Evolutionary conservation across 2,329 filamentous ascomycete genomes (phyloP).

Genomic region (Penicillium rolfsii): DNA sequence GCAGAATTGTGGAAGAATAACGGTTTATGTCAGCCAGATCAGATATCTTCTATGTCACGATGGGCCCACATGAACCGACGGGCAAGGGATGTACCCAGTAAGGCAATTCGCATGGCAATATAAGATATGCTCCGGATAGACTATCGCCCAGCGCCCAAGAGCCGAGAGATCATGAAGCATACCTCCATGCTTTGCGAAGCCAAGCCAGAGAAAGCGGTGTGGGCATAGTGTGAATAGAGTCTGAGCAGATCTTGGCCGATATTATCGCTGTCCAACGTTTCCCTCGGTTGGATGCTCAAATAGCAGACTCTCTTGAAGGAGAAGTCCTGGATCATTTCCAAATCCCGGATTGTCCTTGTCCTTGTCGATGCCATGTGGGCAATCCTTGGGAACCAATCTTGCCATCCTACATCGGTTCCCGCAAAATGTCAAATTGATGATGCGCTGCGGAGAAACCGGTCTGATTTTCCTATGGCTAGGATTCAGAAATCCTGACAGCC

Average conservation of each 20-base stretch:
- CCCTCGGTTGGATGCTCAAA: not conserved
- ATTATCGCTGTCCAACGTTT: not conserved
- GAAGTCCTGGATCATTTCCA: not conserved
- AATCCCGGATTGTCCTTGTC: not conserved
- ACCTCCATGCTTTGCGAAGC: not conserved
- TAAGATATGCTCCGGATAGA: slow-evolving; percentile 7
- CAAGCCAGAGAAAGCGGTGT: slow-evolving; percentile 3
- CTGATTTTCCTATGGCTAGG: slow-evolving; percentile 8
- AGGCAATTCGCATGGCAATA: not conserved
- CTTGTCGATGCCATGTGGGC: slow-evolving; percentile 22
- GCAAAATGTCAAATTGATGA: slow-evolving; percentile 13
- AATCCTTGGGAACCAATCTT: not conserved
- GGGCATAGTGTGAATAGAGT: not conserved
- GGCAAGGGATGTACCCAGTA: not conserved
- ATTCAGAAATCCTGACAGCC: slow-evolving; percentile 1
- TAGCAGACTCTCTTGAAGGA: not conserved
- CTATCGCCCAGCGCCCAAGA: not conserved
- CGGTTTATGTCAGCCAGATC: no score
- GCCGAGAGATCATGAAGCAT: not conserved
- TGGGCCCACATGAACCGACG: no score
- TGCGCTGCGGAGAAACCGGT: slow-evolving; percentile 13
- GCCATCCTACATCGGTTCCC: slow-evolving; percentile 7
- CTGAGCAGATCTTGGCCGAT: not conserved
- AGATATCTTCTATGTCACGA: no score
- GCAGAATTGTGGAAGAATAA: not conserved